A percentile compares a stretch with the other conserved stretches of the same genome.
Conservation (phyloP, 768 basidiomycete species). For the Crepidotus variabilis region DNA sequence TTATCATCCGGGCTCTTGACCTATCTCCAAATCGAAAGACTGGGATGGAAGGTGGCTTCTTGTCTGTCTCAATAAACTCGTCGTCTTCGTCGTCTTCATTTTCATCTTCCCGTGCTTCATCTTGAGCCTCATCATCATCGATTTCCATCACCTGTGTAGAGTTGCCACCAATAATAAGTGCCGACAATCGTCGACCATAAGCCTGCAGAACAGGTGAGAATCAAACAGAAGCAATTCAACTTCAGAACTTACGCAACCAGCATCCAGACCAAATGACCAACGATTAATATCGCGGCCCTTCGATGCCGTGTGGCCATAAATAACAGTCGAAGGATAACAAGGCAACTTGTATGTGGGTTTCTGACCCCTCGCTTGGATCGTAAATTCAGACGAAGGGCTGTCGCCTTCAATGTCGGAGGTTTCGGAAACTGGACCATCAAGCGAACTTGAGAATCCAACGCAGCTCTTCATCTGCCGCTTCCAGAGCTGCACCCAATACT, state of each 20-base stretch:
- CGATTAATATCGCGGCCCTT: slow-evolving; percentile 78
- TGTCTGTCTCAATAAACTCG: slow-evolving; percentile 8
- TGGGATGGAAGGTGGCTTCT: slow-evolving; percentile 7
- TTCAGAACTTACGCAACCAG: slow-evolving; percentile 69
- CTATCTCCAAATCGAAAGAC: slow-evolving; percentile 56
- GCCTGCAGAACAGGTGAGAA: slow-evolving; percentile 27
- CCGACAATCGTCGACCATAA: slow-evolving; percentile 60
- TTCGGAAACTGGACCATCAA: too few species aligned
- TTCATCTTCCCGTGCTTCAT: slow-evolving; percentile 11
- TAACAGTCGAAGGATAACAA: slow-evolving; percentile 71
- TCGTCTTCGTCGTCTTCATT: slow-evolving; percentile 16
- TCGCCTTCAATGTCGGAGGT: slow-evolving; percentile 10
- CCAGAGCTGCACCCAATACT: slow-evolving; percentile 78
- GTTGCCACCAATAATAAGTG: slow-evolving; percentile 52
- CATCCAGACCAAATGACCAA: slow-evolving; percentile 84
- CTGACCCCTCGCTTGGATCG: slow-evolving; percentile 10
- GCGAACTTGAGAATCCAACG: slow-evolving; percentile 33
- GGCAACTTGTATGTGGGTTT: slow-evolving; percentile 32
- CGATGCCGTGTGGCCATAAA: slow-evolving; percentile 85
- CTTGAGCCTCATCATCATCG: slow-evolving; percentile 4
- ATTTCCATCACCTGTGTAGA: slow-evolving; percentile 17
- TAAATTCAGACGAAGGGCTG: neutral
- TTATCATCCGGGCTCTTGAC: slow-evolving; percentile 44
- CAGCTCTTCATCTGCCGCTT: slow-evolving; percentile 60
- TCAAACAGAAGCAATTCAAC: neutral